A percentile compares a stretch with the other conserved stretches of the same genome.
Evolutionary conservation across 2,329 filamentous ascomycete species (phyloP).

Genomic region (Acephala macrosclerotiorum): DNA sequence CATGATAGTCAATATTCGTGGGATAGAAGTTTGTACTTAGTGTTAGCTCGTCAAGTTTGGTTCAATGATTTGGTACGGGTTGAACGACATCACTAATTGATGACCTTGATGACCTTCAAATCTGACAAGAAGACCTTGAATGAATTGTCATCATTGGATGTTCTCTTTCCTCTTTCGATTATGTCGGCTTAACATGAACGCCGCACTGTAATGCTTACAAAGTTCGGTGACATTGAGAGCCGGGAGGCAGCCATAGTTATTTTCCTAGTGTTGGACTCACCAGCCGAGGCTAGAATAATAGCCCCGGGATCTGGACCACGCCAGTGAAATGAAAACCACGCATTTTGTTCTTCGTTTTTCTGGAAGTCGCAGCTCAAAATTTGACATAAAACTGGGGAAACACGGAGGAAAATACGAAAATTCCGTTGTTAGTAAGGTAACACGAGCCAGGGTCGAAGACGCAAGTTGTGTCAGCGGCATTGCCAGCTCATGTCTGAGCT

Average conservation of each 20-base stretch:
- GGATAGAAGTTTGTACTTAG: slow-evolving; percentile 50
- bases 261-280: neutral
- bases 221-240: neutral
- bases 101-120: too few relatives aligned
- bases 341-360: neutral
- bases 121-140: neutral
- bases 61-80: slow-evolving; percentile 43
- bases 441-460: neutral
- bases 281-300: neutral
- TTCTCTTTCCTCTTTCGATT: too few relatives aligned
- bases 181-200: neutral
- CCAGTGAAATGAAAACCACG: neutral
- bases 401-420: neutral
- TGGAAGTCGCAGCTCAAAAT: neutral
- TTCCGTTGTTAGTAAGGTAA: too few relatives aligned
- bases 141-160: neutral
- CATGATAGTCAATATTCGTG: slow-evolving; percentile 51
- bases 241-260: neutral
- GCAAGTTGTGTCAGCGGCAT: slow-evolving; percentile 1
- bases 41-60: slow-evolving; percentile 51
- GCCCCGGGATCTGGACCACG: neutral
- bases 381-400: neutral
- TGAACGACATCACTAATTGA: neutral
- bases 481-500: neutral
- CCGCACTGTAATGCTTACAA: neutral